phyloP scores from a whole-genome alignment of 2,329 filamentous ascomycete species.

The Mollisia scopiformis region DNA sequence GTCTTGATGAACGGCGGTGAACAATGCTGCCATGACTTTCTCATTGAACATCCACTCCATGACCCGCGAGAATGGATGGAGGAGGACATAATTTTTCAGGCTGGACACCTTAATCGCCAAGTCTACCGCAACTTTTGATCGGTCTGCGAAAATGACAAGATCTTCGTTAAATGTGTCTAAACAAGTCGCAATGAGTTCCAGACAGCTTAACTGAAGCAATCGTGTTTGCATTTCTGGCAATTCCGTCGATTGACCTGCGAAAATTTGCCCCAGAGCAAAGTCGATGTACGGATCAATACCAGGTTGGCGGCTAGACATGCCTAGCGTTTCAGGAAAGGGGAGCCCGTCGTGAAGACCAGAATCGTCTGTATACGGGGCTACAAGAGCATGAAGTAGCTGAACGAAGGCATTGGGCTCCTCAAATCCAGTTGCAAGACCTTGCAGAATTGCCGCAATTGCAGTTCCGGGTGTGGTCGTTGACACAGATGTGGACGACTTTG shows the following conservation, averaged over 20 bases:
- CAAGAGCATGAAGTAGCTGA: conserved; percentile 72
- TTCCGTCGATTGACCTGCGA: conserved; percentile 61
- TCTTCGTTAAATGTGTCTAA: conserved; percentile 92
- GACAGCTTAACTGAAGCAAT: conserved; percentile 76
- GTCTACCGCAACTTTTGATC: conserved; percentile 76
- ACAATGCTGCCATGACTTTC: conserved; percentile 78
- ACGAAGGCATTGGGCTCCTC: conserved; percentile 88
- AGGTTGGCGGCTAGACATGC: conserved; percentile 74
- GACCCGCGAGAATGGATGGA: conserved; percentile 90
- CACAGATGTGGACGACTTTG: conserved; percentile 38
- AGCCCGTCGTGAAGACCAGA: conserved; percentile 71
- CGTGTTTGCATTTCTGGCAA: conserved; percentile 70
- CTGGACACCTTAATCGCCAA: conserved; percentile 73
- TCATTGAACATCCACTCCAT: conserved; percentile 99
- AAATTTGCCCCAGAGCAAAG: conserved; percentile 80
- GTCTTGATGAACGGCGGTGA: conserved; percentile 79
- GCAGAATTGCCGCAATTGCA: conserved; percentile 69
- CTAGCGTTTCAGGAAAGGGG: conserved; percentile 85
- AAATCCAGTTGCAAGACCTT: conserved; percentile 76
- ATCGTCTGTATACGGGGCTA: conserved; percentile 65
- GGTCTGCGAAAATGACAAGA: conserved; percentile 81
- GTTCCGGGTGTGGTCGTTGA: conserved; percentile 28
- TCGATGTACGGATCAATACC: conserved; percentile 94
- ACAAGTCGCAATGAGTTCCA: conserved; percentile 81
- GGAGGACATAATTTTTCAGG: conserved; percentile 76